These are phyloP conservation scores for Sapria himalayana DNA, from an alignment of 345 rosid genomes.

Conservation along the genomic window DNA sequence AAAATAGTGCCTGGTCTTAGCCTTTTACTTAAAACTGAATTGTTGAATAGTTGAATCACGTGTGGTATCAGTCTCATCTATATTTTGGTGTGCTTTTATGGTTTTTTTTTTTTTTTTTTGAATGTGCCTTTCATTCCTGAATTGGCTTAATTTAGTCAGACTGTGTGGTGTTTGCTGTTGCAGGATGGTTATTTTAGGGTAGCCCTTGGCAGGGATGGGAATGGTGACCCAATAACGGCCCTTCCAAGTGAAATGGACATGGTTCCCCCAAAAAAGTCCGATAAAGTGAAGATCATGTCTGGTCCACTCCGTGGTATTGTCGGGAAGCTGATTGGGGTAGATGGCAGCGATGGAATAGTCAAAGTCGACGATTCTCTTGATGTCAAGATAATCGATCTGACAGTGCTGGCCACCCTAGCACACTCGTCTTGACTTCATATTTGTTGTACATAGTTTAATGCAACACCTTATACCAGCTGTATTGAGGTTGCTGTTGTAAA, in stretches of 20 bases:
- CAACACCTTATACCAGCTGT: no score
- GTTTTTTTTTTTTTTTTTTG: background rate
- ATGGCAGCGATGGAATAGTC: slow-evolving; percentile 74
- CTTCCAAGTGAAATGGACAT: slow-evolving; percentile 38
- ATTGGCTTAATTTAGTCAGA: background rate
- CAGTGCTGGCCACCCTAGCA: slow-evolving; percentile 41
- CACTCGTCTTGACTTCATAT: no score
- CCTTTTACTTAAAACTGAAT: no score
- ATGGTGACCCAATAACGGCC: slow-evolving; percentile 28
- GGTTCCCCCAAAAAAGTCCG: slow-evolving; percentile 56
- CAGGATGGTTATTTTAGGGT: slow-evolving; percentile 82
- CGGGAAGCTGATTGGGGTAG: slow-evolving; percentile 83
- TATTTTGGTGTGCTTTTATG: background rate
- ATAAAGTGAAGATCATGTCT: slow-evolving; percentile 71
- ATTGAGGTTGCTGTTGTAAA: no score
- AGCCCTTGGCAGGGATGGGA: slow-evolving; percentile 38
- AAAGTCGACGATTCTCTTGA: slow-evolving; percentile 72
- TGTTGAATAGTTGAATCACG: no score
- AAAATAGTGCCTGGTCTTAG: no score
- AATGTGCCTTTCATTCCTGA: background rate
- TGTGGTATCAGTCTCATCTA: no score
- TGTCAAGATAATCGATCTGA: slow-evolving; percentile 76
- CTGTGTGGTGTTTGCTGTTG: slow-evolving; percentile 1
- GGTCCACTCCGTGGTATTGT: slow-evolving; percentile 64
- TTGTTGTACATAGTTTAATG: no score